These are phyloP conservation scores for Hypoxylon sp. DNA, from an alignment of 2,329 filamentous ascomycete genomes.

Conservation along the genomic window DNA sequence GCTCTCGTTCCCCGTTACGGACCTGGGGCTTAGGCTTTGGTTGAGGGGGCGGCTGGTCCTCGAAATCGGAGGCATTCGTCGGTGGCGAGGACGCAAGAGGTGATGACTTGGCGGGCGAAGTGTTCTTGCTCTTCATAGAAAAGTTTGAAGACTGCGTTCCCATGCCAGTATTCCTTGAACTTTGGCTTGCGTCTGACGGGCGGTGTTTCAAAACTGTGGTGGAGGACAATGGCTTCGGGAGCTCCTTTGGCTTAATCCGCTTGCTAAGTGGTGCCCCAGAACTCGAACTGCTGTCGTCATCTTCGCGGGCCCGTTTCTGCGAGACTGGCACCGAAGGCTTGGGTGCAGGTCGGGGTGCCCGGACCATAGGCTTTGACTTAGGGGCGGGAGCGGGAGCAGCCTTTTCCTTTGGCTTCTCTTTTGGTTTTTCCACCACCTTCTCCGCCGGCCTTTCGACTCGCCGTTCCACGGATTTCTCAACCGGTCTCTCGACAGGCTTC, in stretches of 20 bases:
- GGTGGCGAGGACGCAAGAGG: constrained; percentile 75
- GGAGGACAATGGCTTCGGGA: constrained; percentile 51
- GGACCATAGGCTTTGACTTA: constrained; percentile 54
- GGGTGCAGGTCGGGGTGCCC: constrained; percentile 45
- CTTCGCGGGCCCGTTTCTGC: constrained; percentile 66
- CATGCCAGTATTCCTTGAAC: constrained; percentile 57
- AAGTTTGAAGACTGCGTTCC: constrained; percentile 56
- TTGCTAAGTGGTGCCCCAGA: constrained; percentile 71
- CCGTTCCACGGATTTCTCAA: constrained; percentile 38
- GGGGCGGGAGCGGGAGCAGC: constrained; percentile 36
- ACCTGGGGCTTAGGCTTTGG: constrained; percentile 42
- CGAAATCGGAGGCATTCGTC: constrained; percentile 74
- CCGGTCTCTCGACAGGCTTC: constrained; percentile 38
- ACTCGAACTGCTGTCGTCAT: constrained; percentile 70
- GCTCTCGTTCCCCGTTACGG: constrained; percentile 47
- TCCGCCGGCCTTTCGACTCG: constrained; percentile 23
- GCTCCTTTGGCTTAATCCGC: constrained; percentile 65
- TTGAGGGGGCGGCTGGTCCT: constrained; percentile 53
- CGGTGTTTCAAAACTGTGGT: constrained; percentile 59
- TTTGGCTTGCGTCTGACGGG: constrained; percentile 63
- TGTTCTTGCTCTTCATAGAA: constrained; percentile 65
- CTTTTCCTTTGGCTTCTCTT: constrained; percentile 48
- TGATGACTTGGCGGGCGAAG: constrained; percentile 73
- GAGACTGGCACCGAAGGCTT: constrained; percentile 55
- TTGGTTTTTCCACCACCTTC: constrained; percentile 28